phyloP scores from a whole-genome alignment of 1,284 basidiomycete genomes.

The Testicularia cyperi region DNA sequence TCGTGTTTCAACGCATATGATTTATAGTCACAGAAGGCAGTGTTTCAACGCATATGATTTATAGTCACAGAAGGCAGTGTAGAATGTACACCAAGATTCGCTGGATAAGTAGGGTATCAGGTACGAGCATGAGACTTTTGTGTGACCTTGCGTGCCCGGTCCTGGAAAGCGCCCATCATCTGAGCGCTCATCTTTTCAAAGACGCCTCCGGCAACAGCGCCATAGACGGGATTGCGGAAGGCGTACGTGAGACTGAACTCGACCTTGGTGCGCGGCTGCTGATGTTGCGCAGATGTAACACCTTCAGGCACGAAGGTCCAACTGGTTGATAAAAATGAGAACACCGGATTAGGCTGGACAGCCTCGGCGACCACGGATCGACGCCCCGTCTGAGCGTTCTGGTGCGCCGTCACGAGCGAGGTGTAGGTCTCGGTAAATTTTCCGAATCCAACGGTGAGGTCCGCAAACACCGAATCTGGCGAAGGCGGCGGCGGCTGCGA shows the following conservation, averaged over 20 bases:
- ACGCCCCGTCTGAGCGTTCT: slow-evolving; percentile 74
- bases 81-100: no score
- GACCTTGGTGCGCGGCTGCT: slow-evolving; percentile 15
- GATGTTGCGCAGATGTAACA: no score
- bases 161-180: slow-evolving; percentile 91
- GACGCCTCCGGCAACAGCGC: slow-evolving; percentile 76
- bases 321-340: slow-evolving; percentile 77
- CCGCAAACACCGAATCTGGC: slow-evolving; percentile 65
- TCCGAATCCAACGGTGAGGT: slow-evolving; percentile 85
- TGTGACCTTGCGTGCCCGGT: slow-evolving; percentile 64
- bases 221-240: slow-evolving; percentile 83
- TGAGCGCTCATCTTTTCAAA: slow-evolving; percentile 81
- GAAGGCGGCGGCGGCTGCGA: slow-evolving; percentile 6
- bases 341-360: slow-evolving; percentile 67
- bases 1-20: no score
- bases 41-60: no score
- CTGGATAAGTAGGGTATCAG: no score
- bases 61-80: no score
- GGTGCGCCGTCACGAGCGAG: slow-evolving; percentile 77
- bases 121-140: no score
- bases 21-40: no score
- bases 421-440: slow-evolving; percentile 83
- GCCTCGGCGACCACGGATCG: slow-evolving; percentile 64
- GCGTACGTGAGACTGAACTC: slow-evolving; percentile 70
- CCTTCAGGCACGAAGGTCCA: slow-evolving; percentile 63